phyloP scores from a whole-genome alignment of 192 early-diverging fungal species.

The Oehlia diaphana region DNA sequence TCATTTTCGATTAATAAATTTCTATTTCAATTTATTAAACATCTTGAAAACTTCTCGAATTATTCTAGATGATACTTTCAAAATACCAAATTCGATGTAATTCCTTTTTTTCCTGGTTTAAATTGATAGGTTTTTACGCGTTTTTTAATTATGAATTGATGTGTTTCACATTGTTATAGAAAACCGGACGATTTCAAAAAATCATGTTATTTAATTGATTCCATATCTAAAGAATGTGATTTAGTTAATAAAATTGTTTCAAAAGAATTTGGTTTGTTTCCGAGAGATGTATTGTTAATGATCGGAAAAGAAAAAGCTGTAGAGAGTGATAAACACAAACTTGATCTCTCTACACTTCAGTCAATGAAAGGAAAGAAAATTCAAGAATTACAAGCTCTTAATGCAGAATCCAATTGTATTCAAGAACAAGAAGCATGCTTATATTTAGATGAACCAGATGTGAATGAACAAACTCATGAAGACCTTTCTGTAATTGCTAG shows the following conservation, averaged over 20 bases:
- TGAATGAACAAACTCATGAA: not conserved
- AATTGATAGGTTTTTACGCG: not conserved
- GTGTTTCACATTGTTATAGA: not conserved
- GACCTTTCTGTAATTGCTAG: not conserved
- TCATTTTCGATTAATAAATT: not conserved
- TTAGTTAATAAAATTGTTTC: not conserved
- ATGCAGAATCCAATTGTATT: not conserved
- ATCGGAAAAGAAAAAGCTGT: not conserved
- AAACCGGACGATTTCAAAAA: constrained; percentile 1
- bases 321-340: not conserved
- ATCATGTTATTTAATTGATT: constrained; percentile 19
- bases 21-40: not conserved
- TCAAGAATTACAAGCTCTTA: not conserved
- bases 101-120: not conserved
- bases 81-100: not conserved
- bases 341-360: constrained; percentile 9
- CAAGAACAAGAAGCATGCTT: not conserved
- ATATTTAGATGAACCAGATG: not conserved
- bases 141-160: not conserved
- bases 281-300: not conserved
- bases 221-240: not conserved
- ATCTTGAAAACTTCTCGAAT: not conserved
- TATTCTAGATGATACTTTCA: not conserved
- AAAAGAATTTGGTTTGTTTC: constrained; percentile 21
- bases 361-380: not conserved